Conservation (phyloP, 106 monocot species). For the Triglochin maritima region DNA sequence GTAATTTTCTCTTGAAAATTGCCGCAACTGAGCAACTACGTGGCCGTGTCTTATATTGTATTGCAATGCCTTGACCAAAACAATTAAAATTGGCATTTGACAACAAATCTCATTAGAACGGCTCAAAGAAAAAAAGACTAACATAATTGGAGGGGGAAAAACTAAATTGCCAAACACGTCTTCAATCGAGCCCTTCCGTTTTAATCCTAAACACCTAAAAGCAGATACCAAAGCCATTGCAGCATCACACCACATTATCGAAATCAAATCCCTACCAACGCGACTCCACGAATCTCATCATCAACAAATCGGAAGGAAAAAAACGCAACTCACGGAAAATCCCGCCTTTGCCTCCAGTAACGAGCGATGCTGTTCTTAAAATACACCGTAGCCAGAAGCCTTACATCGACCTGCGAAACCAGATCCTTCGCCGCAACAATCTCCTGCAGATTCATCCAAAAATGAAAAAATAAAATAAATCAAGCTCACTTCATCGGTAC, state of each 20-base stretch:
- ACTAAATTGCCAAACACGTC: too few species aligned
- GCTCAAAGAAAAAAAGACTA: neutral
- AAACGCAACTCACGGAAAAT: slow-evolving; percentile 29
- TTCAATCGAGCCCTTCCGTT: too few species aligned
- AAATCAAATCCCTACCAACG: too few species aligned
- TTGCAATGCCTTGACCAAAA: neutral
- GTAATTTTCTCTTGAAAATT: too few species aligned
- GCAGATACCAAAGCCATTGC: too few species aligned
- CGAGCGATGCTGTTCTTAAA: slow-evolving; percentile 92
- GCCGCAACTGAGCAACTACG: too few species aligned
- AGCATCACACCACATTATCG: too few species aligned
- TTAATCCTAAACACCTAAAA: too few species aligned
- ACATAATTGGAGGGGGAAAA: neutral
- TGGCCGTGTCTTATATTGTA: too few species aligned
- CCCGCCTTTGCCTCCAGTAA: slow-evolving; percentile 74
- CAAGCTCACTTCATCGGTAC: too few species aligned
- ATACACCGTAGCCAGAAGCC: slow-evolving; percentile 82
- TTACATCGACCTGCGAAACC: slow-evolving; percentile 68
- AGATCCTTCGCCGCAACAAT: slow-evolving; percentile 63
- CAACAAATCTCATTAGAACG: neutral
- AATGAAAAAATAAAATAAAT: too few species aligned
- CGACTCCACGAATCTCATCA: too few species aligned
- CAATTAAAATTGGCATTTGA: neutral
- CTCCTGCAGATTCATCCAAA: slow-evolving; percentile 42
- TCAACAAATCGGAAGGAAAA: neutral